A percentile compares a stretch with the other conserved stretches of the same genome.
These are phyloP conservation scores for Zygnema circumcarinatum DNA, from an alignment of 139 green algal genomes.

Conservation along the genomic window DNA sequence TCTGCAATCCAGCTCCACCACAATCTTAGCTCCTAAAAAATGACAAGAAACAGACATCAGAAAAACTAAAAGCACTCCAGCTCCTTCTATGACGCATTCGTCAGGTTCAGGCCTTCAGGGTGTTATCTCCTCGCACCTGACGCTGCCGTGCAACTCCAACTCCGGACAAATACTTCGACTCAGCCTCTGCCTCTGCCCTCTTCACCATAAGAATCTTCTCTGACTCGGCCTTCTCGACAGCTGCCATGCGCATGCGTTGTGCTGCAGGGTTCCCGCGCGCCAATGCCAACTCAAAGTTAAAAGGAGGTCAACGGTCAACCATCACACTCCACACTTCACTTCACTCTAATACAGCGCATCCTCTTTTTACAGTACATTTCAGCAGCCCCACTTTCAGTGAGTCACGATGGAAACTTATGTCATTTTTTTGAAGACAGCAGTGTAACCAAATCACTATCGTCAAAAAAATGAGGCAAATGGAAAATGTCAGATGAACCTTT, in stretches of 20 bases:
- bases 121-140: conserved; percentile 48
- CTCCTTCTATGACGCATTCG: neutral
- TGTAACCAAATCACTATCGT: too few relatives aligned
- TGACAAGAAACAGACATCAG: neutral
- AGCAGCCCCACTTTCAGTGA: too few relatives aligned
- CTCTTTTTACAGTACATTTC: neutral
- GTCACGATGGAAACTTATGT: too few relatives aligned
- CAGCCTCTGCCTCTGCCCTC: conserved; percentile 90
- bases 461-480: too few relatives aligned
- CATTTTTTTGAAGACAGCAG: too few relatives aligned
- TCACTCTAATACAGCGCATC: conserved; percentile 12
- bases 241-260: conserved; percentile 67
- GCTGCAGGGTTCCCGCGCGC: neutral
- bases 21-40: neutral
- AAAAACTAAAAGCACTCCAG: neutral
- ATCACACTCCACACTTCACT: neutral
- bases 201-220: conserved; percentile 82
- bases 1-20: too few relatives aligned
- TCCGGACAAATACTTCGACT: conserved; percentile 91
- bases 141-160: conserved; percentile 71
- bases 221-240: conserved; percentile 80
- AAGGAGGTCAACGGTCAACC: neutral
- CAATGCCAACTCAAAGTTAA: conserved; percentile 16
- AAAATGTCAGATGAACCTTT: too few relatives aligned
- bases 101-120: neutral